These are phyloP conservation scores for Helicosporidium sp. DNA, from an alignment of 139 green algal species.

Conservation along the genomic window DNA sequence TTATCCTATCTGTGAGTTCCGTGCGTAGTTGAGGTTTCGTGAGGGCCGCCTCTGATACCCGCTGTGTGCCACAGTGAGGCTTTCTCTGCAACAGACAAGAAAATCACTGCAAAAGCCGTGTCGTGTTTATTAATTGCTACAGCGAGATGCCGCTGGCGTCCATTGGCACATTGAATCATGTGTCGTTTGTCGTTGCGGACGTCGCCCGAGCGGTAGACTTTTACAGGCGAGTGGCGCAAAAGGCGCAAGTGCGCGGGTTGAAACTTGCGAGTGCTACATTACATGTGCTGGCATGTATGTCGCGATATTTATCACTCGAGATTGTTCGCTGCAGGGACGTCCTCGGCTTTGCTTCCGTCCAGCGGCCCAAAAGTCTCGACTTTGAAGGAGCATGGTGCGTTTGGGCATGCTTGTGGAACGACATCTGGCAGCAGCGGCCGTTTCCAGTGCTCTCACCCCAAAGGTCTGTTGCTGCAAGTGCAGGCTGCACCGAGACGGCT, in stretches of 20 bases:
- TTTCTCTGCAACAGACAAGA: neutral
- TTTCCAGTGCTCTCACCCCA: too few species aligned
- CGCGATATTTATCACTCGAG: too few species aligned
- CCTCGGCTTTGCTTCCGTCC: slow-evolving; percentile 40
- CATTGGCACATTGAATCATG: slow-evolving; percentile 24
- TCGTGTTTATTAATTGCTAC: neutral
- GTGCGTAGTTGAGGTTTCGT: too few species aligned
- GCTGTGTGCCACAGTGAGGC: slow-evolving; percentile 11
- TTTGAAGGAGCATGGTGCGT: slow-evolving; percentile 52
- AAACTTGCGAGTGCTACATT: too few species aligned
- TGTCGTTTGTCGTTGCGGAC: slow-evolving; percentile 21
- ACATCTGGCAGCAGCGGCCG: too few species aligned
- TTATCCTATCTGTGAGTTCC: slow-evolving; percentile 34
- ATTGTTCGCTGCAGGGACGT: slow-evolving; percentile 45
- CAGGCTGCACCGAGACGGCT: slow-evolving; percentile 41
- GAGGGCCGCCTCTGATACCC: neutral
- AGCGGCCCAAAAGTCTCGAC: slow-evolving; percentile 31
- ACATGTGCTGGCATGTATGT: too few species aligned
- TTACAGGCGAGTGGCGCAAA: neutral
- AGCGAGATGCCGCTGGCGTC: slow-evolving; percentile 2
- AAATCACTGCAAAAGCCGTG: neutral
- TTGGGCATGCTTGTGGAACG: too few species aligned
- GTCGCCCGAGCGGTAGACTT: slow-evolving; percentile 24
- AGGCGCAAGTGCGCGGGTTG: too few species aligned
- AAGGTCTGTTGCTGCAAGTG: too few species aligned